Percentiles rank a stretch among this genome's conserved stretches.
phyloP scores from a whole-genome alignment of 2,329 filamentous ascomycete genomes.

The Didymosphaeria variabile region DNA sequence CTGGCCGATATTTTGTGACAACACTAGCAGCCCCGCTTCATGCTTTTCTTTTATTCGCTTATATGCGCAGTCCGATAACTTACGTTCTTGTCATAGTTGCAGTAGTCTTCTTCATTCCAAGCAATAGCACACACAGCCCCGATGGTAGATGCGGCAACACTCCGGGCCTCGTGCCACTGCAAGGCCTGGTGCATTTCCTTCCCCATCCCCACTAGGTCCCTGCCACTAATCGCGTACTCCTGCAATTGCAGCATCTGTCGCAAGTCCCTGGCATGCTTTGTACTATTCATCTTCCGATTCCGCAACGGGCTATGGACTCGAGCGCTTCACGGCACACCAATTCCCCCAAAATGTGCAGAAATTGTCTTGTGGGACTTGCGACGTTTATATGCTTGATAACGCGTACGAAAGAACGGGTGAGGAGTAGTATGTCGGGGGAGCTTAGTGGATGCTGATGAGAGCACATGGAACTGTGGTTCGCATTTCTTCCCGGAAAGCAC shows the following conservation, averaged over 20 bases:
- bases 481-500: slow-evolving; percentile 48
- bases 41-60: slow-evolving; percentile 6
- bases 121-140: background rate
- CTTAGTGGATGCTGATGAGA: slow-evolving; percentile 42
- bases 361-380: slow-evolving; percentile 62
- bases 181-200: slow-evolving; percentile 44
- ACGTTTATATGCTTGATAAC: slow-evolving; percentile 51
- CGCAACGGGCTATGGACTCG: slow-evolving; percentile 44
- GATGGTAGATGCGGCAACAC: background rate
- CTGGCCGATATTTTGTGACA: background rate
- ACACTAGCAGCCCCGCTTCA: slow-evolving; percentile 1
- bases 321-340: slow-evolving; percentile 54
- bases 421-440: slow-evolving; percentile 42
- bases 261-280: slow-evolving; percentile 58
- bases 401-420: slow-evolving; percentile 16
- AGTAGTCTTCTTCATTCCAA: background rate
- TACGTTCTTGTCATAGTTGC: background rate
- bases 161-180: slow-evolving; percentile 20
- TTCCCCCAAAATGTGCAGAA: slow-evolving; percentile 54
- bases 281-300: slow-evolving; percentile 55
- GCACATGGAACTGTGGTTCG: slow-evolving; percentile 35
- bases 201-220: slow-evolving; percentile 40
- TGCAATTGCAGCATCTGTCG: slow-evolving; percentile 65
- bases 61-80: background rate
- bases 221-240: slow-evolving; percentile 53